These are phyloP conservation scores for Suillus clintonianus DNA, from an alignment of 768 basidiomycete genomes.

Conservation along the genomic window DNA sequence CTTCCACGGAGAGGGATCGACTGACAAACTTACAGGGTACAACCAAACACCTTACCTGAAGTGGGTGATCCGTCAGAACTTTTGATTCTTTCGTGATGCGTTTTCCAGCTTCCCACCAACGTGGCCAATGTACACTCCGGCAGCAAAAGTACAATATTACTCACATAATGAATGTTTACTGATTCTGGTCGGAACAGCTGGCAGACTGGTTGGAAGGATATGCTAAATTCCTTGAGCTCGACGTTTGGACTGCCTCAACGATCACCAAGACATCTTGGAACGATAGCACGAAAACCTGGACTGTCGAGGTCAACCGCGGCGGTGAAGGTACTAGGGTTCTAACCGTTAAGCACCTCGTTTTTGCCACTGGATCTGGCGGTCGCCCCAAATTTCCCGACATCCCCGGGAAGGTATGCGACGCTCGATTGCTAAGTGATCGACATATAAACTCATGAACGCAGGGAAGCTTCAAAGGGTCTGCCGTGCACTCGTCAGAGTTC, in stretches of 20 bases:
- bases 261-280: constrained; percentile 42
- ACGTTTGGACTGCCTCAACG: constrained; percentile 59
- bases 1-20: constrained; percentile 1
- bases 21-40: constrained; percentile 35
- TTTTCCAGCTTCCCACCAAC: constrained; percentile 51
- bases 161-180: neutral
- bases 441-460: constrained; percentile 12
- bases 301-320: constrained; percentile 39
- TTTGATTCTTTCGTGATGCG: neutral
- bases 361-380: constrained; percentile 56
- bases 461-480: constrained; percentile 55
- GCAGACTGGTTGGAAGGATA: constrained; percentile 70
- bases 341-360: constrained; percentile 51
- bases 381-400: constrained; percentile 46
- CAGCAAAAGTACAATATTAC: constrained; percentile 41
- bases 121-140: constrained; percentile 57
- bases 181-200: constrained; percentile 37
- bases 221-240: constrained; percentile 57
- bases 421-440: neutral
- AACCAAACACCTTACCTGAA: constrained; percentile 58
- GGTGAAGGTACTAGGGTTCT: constrained; percentile 36
- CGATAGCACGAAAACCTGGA: constrained; percentile 43
- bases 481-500: constrained; percentile 55
- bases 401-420: constrained; percentile 12
- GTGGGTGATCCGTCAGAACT: constrained; percentile 28